Conservation (phyloP, 2,329 filamentous ascomycete species). For the Arthrobotrys megalospora region DNA sequence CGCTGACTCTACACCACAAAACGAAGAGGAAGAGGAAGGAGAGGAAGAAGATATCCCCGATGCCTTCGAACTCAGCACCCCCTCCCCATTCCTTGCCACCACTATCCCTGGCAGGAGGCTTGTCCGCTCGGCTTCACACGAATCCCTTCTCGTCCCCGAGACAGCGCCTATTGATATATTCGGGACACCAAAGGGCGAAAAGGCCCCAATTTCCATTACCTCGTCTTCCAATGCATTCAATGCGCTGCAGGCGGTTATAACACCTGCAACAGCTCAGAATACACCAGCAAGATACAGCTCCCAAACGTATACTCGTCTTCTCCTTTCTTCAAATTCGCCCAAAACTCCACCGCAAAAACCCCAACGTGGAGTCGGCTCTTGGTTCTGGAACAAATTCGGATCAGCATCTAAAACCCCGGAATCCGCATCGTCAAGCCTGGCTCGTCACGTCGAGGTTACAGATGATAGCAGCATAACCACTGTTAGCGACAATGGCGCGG, state of each 20-base stretch:
- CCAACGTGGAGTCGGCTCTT: conserved; percentile 51
- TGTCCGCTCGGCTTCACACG: conserved; percentile 54
- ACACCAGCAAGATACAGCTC: conserved; percentile 57
- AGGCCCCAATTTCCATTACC: conserved; percentile 51
- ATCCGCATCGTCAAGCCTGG: conserved; percentile 50
- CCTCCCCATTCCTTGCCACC: conserved; percentile 57
- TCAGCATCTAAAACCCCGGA: conserved; percentile 32
- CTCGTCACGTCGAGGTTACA: conserved; percentile 52
- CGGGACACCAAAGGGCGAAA: conserved; percentile 48
- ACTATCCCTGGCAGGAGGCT: conserved; percentile 58
- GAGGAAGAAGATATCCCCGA: conserved; percentile 52
- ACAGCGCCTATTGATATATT: conserved; percentile 56
- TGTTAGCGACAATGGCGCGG: conserved; percentile 30
- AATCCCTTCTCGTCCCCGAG: conserved; percentile 53
- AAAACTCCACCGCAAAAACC: conserved; percentile 43
- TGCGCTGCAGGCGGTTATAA: conserved; percentile 52
- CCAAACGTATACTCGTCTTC: conserved; percentile 50
- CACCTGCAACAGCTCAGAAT: conserved; percentile 56
- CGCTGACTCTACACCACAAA: conserved; percentile 37
- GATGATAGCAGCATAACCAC: conserved; percentile 57
- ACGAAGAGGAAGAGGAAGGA: conserved; percentile 45
- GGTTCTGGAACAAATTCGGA: conserved; percentile 58
- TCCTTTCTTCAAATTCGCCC: conserved; percentile 43
- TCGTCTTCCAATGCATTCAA: conserved; percentile 44
- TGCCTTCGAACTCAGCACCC: conserved; percentile 54